These are phyloP conservation scores for Obba rivulosa DNA, from an alignment of 768 basidiomycete genomes.

Conservation along the genomic window DNA sequence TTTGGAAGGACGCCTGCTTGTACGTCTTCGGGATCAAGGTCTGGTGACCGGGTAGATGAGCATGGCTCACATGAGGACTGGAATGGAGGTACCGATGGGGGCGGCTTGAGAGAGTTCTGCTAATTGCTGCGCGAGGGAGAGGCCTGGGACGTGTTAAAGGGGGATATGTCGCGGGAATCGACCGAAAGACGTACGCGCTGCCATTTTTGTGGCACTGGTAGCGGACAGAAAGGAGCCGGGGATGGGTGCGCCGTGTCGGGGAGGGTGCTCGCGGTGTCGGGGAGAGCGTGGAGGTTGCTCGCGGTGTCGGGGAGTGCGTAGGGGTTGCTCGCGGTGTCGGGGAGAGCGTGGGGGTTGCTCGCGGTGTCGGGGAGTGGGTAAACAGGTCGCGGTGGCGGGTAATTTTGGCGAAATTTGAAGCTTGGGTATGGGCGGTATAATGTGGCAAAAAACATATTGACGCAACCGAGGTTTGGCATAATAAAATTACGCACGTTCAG, in stretches of 20 bases:
- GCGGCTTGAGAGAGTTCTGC: slow-evolving; percentile 70
- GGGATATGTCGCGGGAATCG: background rate
- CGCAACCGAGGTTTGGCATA: too few relatives aligned
- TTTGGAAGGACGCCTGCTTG: slow-evolving; percentile 42
- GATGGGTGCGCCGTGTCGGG: background rate
- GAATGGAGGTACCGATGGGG: slow-evolving; percentile 50
- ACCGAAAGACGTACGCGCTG: slow-evolving; percentile 10
- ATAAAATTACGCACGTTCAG: too few relatives aligned
- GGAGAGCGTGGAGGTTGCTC: background rate
- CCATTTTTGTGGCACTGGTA: slow-evolving; percentile 6
- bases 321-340: slow-evolving; percentile 3
- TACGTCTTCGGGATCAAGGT: slow-evolving; percentile 72
- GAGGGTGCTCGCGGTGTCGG: background rate
- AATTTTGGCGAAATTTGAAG: too few relatives aligned
- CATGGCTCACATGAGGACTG: slow-evolving; percentile 7
- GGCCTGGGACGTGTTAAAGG: slow-evolving; percentile 24
- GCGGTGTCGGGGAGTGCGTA: background rate
- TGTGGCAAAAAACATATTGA: too few relatives aligned
- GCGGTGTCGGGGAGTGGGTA: background rate
- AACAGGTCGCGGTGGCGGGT: too few relatives aligned
- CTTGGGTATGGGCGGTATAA: too few relatives aligned
- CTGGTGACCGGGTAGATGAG: slow-evolving; percentile 29
- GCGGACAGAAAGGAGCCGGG: too few relatives aligned
- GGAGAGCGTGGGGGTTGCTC: slow-evolving; percentile 1
- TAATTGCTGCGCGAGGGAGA: slow-evolving; percentile 76